These are phyloP conservation scores for Fraxinus sp. DNA, from an alignment of 305 asterid species.

Conservation along the genomic window DNA sequence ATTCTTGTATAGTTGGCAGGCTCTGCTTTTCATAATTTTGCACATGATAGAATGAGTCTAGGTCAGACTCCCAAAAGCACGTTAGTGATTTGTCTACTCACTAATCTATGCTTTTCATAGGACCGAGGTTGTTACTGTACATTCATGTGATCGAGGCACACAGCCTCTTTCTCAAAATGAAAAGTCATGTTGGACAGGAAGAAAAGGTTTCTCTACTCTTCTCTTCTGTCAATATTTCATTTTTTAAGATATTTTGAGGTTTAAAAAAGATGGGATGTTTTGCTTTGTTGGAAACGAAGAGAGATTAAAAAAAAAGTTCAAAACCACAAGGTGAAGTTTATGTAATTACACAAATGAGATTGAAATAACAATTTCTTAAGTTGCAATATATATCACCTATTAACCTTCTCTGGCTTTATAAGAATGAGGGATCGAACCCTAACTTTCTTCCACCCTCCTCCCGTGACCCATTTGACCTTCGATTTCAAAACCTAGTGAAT, in stretches of 20 bases:
- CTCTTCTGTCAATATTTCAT: not conserved
- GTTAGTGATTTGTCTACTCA: not conserved
- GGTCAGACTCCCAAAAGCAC: not conserved
- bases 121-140: not conserved
- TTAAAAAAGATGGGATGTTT: not conserved
- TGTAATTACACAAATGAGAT: too few relatives aligned
- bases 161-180: not conserved
- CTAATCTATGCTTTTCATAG: not conserved
- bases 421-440: too few relatives aligned
- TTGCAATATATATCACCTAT: too few relatives aligned
- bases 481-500: too few relatives aligned
- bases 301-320: not conserved
- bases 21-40: not conserved
- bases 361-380: too few relatives aligned
- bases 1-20: not conserved
- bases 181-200: not conserved
- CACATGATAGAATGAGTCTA: not conserved
- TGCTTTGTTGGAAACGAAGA: not conserved
- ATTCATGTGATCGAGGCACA: not conserved
- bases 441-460: too few relatives aligned
- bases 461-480: too few relatives aligned
- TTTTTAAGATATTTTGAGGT: not conserved
- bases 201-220: not conserved
- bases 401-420: too few relatives aligned
- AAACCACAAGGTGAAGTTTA: too few relatives aligned